Conservation (phyloP, 805 yeast genomes). For the Saccharomycopsis schoenii region DNA sequence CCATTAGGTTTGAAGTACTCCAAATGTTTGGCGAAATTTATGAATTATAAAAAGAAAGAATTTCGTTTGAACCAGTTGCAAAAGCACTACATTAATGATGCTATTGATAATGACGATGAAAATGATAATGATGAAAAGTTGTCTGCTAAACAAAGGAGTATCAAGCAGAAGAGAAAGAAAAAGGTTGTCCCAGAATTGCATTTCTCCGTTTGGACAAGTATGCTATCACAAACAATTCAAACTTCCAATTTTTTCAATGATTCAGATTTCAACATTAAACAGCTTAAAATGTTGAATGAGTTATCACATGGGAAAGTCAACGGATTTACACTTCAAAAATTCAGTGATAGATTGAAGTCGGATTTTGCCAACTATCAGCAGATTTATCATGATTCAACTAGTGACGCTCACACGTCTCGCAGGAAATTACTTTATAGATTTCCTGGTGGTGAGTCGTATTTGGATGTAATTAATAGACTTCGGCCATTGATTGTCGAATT, state of each 20-base stretch:
- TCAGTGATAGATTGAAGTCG: constrained; percentile 56
- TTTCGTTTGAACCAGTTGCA: constrained; percentile 58
- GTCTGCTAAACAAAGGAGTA: neutral
- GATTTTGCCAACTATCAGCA: constrained; percentile 47
- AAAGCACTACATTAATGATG: constrained; percentile 34
- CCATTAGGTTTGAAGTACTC: constrained; percentile 69
- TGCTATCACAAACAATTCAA: constrained; percentile 69
- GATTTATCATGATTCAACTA: constrained; percentile 22
- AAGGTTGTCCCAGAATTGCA: constrained; percentile 53
- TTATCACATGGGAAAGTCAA: constrained; percentile 88
- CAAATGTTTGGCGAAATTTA: constrained; percentile 61
- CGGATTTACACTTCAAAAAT: constrained; percentile 84
- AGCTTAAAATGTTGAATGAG: constrained; percentile 89
- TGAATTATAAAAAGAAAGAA: constrained; percentile 57
- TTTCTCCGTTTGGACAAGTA: constrained; percentile 89
- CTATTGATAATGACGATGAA: constrained; percentile 23
- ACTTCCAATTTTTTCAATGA: constrained; percentile 73
- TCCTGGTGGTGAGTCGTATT: constrained; percentile 94
- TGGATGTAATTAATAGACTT: constrained; percentile 86
- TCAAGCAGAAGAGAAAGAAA: neutral
- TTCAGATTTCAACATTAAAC: constrained; percentile 64
- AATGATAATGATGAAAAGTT: constrained; percentile 20
- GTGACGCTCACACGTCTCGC: constrained; percentile 34
- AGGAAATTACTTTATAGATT: constrained; percentile 78
- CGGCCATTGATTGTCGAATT: constrained; percentile 87